A percentile compares a stretch with the other conserved stretches of the same genome.
These are phyloP conservation scores for Backusella mclennaniae DNA, from an alignment of 192 early-diverging fungal species.

Conservation along the genomic window DNA sequence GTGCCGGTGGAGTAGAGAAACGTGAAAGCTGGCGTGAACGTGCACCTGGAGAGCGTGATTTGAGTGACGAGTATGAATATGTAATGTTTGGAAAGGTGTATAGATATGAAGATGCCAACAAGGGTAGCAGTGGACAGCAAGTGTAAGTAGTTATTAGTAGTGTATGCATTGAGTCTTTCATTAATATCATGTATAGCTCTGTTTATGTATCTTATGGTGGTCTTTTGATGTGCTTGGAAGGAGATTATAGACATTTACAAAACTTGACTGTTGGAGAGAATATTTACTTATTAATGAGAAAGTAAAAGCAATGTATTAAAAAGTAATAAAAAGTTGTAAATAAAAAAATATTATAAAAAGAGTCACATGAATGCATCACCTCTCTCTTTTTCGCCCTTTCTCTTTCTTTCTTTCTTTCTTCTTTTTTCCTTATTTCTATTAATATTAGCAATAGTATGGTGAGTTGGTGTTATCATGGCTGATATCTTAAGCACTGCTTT, in stretches of 20 bases:
- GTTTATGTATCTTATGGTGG: slow-evolving; percentile 93
- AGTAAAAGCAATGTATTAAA: slow-evolving; percentile 34
- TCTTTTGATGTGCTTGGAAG: slow-evolving; percentile 85
- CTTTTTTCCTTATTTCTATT: not conserved
- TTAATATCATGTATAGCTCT: slow-evolving; percentile 46
- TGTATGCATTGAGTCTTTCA: not conserved
- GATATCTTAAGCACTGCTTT: not conserved
- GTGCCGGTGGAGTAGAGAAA: slow-evolving; percentile 48
- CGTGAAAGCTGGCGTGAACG: slow-evolving; percentile 72
- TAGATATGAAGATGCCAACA: slow-evolving; percentile 84
- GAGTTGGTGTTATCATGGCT: not conserved
- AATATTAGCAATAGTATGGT: no score
- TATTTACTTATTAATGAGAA: slow-evolving; percentile 87
- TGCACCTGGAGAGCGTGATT: slow-evolving; percentile 59
- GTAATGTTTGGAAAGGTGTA: slow-evolving; percentile 99
- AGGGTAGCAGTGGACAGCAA: slow-evolving; percentile 54
- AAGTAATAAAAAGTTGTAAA: not conserved
- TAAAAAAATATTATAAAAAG: slow-evolving; percentile 1
- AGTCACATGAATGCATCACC: not conserved
- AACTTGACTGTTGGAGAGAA: slow-evolving; percentile 86
- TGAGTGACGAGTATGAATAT: slow-evolving; percentile 97
- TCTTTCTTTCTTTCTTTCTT: not conserved
- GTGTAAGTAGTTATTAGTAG: slow-evolving; percentile 55
- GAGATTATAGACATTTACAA: slow-evolving; percentile 79
- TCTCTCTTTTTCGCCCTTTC: not conserved